Base-by-base conservation (phyloP, 2,329 filamentous ascomycete genomes). In the Colletotrichum cordylinicola region DNA sequence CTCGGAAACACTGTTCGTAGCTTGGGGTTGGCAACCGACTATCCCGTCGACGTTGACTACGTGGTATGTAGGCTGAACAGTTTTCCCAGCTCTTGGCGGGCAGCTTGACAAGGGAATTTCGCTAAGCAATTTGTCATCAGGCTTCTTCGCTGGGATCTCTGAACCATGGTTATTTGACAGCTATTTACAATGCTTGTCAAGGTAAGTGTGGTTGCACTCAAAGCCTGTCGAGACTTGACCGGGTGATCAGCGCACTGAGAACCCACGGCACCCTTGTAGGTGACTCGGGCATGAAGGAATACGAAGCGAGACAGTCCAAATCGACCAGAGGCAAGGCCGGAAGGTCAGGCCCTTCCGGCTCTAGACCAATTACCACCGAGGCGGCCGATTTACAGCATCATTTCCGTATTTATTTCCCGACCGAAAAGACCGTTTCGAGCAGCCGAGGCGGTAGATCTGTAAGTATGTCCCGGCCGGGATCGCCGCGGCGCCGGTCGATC, bases 341-440 rank as follows among this genome's bases (percentile, higher is more conserved):
- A 64, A 62, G 31, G 65, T 29, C 70, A 68, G 58, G 70, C 48
- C 6, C 64, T 27, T 24, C 15, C 29, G 35, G 15, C 69, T 65
- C 65, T 68, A 61, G 65, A 69, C 56, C 35, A n/a, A 58, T 35
- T 58, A 27, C 10, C 55, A 55, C 15, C 31, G 80, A 60, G 29
- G 16, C 67, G 37, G 71, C 66, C 24, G 72, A 72, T 68, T 78
- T 86, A 43, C 85, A 85, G 77, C 84, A 91, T 37, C 87, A 88
- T 64, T 90, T 97, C 79, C 91, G 93, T 12, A 90, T 98, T 67
- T 98, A 96, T 84, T 98, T 96, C 80, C 96, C 96, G 4, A 95
- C 94, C 2, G 84, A 90, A 13, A 84, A 92, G 24, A 98, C 95
- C 1, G 93, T 98, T 4, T 81, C 83, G 12, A 82, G 84, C 35